These are phyloP conservation scores for Flueggea neowawraea DNA, from an alignment of 441 rosid genomes.

Conservation along the genomic window DNA sequence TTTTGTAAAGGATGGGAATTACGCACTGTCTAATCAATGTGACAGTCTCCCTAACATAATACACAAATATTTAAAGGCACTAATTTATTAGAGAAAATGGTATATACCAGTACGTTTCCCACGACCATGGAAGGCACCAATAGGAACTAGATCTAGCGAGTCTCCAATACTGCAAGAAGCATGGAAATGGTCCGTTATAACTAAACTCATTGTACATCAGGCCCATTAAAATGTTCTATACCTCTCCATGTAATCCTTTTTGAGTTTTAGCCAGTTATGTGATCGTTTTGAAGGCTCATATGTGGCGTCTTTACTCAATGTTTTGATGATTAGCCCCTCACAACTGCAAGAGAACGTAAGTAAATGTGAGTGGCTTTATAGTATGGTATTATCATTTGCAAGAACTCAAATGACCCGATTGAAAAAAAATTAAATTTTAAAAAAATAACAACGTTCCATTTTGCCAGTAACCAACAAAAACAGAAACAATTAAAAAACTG, in stretches of 20 bases:
- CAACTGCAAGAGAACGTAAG: constrained; percentile 86
- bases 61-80: constrained; percentile 6
- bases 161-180: constrained; percentile 75
- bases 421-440: too few relatives aligned
- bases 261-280: constrained; percentile 85
- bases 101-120: constrained; percentile 86
- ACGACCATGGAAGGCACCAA: constrained; percentile 93
- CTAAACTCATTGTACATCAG: not conserved
- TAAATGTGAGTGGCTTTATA: too few relatives aligned
- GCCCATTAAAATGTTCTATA: constrained; percentile 14
- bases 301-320: constrained; percentile 82
- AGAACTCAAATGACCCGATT: too few relatives aligned
- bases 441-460: too few relatives aligned
- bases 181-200: not conserved
- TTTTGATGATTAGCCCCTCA: constrained; percentile 96
- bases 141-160: constrained; percentile 90
- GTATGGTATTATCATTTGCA: too few relatives aligned
- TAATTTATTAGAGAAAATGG: constrained; percentile 7
- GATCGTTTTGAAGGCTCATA: constrained; percentile 97
- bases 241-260: constrained; percentile 97
- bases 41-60: too few relatives aligned
- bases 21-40: too few relatives aligned
- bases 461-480: too few relatives aligned
- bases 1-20: too few relatives aligned
- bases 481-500: too few relatives aligned